A percentile compares a stretch with the other conserved stretches of the same genome.
These are phyloP conservation scores for Tagetes patula DNA, from an alignment of 129 eudicot genomes.

Conservation along the genomic window DNA sequence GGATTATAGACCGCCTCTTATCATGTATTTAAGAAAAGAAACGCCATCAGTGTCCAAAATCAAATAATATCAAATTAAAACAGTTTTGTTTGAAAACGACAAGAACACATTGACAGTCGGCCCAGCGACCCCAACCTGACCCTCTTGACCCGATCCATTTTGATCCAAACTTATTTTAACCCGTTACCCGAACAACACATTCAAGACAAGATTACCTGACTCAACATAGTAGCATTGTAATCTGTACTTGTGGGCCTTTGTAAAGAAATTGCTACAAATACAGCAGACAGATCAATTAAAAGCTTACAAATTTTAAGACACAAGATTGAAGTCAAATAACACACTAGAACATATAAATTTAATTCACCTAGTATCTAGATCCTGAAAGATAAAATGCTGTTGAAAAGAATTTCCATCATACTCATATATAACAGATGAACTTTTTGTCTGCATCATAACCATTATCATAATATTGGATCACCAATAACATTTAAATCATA, in stretches of 20 bases:
- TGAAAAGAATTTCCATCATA: conserved; percentile 62
- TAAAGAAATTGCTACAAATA: conserved; percentile 59
- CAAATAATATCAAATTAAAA: background rate
- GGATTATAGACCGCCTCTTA: background rate
- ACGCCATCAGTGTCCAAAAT: background rate
- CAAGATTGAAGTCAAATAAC: background rate
- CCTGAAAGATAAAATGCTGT: conserved; percentile 51
- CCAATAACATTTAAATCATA: background rate
- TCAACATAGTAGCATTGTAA: conserved; percentile 69
- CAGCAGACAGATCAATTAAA: background rate
- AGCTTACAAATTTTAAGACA: background rate
- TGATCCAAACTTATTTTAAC: background rate
- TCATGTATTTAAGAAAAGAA: background rate
- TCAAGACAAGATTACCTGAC: conserved; percentile 45
- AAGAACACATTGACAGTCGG: background rate
- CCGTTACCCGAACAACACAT: background rate
- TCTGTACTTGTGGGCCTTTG: conserved; percentile 78
- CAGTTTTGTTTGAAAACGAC: background rate
- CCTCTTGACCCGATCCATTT: background rate
- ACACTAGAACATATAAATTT: background rate
- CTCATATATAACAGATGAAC: conserved; percentile 58
- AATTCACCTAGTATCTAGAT: conserved; percentile 50
- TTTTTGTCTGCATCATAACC: conserved; percentile 53
- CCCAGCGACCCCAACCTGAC: background rate
- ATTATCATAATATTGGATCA: conserved; percentile 9